Percentiles rank a stretch among this genome's conserved stretches.
Conservation (phyloP, 2,329 filamentous ascomycete species). For the Arthrinium puccinioides region DNA sequence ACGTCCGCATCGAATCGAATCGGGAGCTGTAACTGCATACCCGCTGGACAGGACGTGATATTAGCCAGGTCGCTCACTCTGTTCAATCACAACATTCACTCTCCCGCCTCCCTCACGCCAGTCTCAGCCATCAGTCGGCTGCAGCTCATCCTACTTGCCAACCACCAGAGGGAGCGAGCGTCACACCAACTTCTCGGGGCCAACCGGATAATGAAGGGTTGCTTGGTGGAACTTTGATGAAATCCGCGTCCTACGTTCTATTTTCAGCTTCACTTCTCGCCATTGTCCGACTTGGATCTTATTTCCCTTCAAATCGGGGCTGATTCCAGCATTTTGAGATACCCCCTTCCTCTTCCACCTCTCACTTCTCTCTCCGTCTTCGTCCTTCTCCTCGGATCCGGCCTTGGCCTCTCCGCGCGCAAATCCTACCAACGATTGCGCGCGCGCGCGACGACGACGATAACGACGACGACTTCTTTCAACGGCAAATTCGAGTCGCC, state of each 20-base stretch:
- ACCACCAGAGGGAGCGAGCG: too few species aligned
- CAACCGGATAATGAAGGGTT: background rate
- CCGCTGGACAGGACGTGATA: too few species aligned
- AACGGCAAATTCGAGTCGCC: background rate
- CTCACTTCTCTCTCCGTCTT: background rate
- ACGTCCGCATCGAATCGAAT: too few species aligned
- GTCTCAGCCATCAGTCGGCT: constrained; percentile 1
- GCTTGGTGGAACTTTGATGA: background rate
- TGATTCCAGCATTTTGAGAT: too few species aligned
- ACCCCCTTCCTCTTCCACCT: background rate
- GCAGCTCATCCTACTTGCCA: too few species aligned
- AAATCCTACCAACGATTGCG: background rate
- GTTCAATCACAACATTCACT: background rate
- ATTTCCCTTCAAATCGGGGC: too few species aligned
- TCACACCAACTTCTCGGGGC: constrained; percentile 1
- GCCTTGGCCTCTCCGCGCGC: background rate
- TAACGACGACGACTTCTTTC: too few species aligned
- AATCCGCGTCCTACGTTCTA: constrained; percentile 2
- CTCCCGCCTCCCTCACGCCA: background rate
- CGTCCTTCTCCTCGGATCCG: background rate
- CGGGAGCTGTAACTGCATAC: too few species aligned
- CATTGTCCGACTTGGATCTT: background rate
- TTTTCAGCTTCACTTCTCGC: constrained; percentile 1
- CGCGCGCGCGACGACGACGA: background rate
- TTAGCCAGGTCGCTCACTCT: background rate